Conservation (phyloP, 1,284 basidiomycete species). For the Ganoderma sinense region DNA sequence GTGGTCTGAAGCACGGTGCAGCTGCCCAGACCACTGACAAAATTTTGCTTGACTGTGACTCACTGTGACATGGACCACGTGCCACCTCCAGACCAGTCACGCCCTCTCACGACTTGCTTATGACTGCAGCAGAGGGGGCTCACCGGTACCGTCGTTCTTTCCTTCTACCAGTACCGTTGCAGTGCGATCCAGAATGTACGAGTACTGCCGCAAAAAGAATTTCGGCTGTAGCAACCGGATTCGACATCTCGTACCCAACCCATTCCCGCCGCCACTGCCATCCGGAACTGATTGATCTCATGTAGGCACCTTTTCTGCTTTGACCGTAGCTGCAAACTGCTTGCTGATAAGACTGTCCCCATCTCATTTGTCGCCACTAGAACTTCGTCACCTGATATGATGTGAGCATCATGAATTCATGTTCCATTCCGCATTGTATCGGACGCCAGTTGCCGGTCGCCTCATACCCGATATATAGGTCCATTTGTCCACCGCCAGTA, state of each 20-base stretch:
- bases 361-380: not conserved
- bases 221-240: not conserved
- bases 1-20: not conserved
- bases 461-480: not conserved
- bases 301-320: not conserved
- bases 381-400: not conserved
- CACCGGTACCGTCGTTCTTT: not conserved
- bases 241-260: not conserved
- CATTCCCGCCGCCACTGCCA: not conserved
- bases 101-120: not conserved
- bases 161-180: not conserved
- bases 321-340: not conserved
- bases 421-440: not conserved
- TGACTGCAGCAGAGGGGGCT: not conserved
- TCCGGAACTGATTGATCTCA: not conserved
- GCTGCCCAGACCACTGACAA: not conserved
- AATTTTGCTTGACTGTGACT: not conserved
- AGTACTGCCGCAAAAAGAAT: not conserved
- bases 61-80: not conserved
- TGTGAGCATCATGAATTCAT: not conserved
- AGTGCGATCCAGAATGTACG: not conserved
- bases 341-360: not conserved
- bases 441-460: not conserved
- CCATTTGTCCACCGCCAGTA: not conserved
- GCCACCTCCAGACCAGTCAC: not conserved